phyloP scores from a whole-genome alignment of 176 grass and related monocot genomes.

The Pharus latifolius region DNA sequence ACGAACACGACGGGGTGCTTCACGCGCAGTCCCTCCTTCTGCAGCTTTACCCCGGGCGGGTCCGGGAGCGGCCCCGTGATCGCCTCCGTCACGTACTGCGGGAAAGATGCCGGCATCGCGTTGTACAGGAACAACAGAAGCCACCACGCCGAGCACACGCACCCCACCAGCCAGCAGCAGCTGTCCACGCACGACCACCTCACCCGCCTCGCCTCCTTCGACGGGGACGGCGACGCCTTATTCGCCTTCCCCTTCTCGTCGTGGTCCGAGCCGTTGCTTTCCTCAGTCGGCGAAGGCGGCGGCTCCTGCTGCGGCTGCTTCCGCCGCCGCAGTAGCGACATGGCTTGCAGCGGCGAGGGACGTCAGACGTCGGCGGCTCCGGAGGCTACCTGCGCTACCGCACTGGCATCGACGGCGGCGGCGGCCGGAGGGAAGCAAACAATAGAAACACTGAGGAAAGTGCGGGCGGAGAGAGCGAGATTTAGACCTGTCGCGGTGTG shows the following conservation, averaged over 20 bases:
- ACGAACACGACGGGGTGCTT: constrained; percentile 97
- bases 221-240: neutral
- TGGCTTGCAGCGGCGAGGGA: constrained; percentile 18
- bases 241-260: constrained; percentile 16
- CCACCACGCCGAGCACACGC: constrained; percentile 91
- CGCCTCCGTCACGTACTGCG: constrained; percentile 91
- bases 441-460: constrained; percentile 20
- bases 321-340: constrained; percentile 69
- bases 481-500: neutral
- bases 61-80: constrained; percentile 87
- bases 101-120: constrained; percentile 94
- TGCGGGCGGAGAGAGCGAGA: constrained; percentile 15
- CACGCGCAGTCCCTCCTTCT: constrained; percentile 78
- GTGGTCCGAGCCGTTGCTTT: constrained; percentile 21
- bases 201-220: constrained; percentile 21
- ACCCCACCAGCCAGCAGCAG: constrained; percentile 93
- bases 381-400: constrained; percentile 20
- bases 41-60: constrained; percentile 78
- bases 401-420: constrained; percentile 16
- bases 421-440: neutral
- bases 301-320: constrained; percentile 34
- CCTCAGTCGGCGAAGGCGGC: constrained; percentile 10
- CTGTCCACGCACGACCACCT: constrained; percentile 76
- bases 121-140: constrained; percentile 90
- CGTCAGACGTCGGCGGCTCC: neutral